Base-by-base conservation (phyloP, 2,329 filamentous ascomycete species). In the Ophiosphaerella herpotricha region DNA sequence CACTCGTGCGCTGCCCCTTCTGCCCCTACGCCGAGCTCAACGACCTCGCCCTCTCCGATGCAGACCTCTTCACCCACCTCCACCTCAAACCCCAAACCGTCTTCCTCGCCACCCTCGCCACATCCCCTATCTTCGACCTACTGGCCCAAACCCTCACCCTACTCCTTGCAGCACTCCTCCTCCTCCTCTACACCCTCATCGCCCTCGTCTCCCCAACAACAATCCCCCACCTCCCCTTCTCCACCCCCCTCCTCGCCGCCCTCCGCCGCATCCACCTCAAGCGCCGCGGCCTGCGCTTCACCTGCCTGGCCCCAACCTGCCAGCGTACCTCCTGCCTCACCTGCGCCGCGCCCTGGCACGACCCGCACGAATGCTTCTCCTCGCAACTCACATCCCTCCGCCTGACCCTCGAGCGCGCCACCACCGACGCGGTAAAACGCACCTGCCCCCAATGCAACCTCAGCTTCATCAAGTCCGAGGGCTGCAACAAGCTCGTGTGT, bases 401-500 rank as follows among this genome's bases (percentile, higher is more conserved):
- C 45, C 91, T 90, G 1, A 89, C 93, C 58, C 87, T 97, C 58
- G 94, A 97, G 75, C 88, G 91, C 60, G 93, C 92, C 47, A 94
- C 95, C 79, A 96, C 92, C 55, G 86, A 92, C 68, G 93, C 93
- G 21, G 86, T 97, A 70, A 99, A 97, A 76, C 89, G 94, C 43
- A 93, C 94, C 8, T 99, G 94, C 71, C 94, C 94, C 7, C 85
- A 88, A 40, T 99, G 94, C 78, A 88, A 90, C 61, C 90, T 92
- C 8, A 90, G 87, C 13, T 97, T 97, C 71, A 90, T 99, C 75
- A 97, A 97, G 73, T 88, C 86, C 6, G 86, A 87, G 23, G 94
- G 94, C 64, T 99, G 94, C 82, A 99, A 99, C 79, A 97, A 97
- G 76, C 82, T 99, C 35, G 93, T 91, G 5, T 97, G 94, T 70